phyloP scores from a whole-genome alignment of 192 early-diverging fungal genomes.

The Mortierella hygrophila region DNA sequence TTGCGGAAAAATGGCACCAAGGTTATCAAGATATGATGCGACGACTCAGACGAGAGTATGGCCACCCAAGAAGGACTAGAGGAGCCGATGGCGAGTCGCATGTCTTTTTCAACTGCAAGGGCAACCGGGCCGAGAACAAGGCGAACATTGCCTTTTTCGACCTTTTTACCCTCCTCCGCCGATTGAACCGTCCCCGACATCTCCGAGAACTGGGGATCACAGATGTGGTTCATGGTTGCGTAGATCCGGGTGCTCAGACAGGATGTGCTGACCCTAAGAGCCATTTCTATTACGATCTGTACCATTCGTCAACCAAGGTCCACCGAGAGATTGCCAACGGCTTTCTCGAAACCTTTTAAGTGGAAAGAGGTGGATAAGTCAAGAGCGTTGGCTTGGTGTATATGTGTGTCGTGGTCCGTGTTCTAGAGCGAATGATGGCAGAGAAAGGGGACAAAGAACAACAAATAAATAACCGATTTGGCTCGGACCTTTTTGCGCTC shows the following conservation, averaged over 20 bases:
- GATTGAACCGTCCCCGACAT: not conserved
- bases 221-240: conserved; percentile 35
- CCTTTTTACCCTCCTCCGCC: conserved; percentile 1
- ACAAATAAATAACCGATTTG: not conserved
- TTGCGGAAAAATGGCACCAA: conserved; percentile 17
- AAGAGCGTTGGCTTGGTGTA: not conserved
- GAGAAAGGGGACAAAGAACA: not conserved
- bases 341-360: conserved; percentile 11
- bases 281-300: conserved; percentile 35
- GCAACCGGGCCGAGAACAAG: not conserved
- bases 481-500: not conserved
- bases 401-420: not conserved
- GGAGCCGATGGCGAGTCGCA: not conserved
- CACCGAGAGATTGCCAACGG: conserved; percentile 34
- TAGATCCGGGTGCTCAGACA: conserved; percentile 5
- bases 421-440: too few species aligned
- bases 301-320: conserved; percentile 36
- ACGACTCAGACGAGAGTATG: conserved; percentile 14
- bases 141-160: conserved; percentile 42
- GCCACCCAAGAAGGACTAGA: not conserved
- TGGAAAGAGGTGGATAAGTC: not conserved
- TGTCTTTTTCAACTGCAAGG: conserved; percentile 11
- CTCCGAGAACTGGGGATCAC: conserved; percentile 27
- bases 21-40: conserved; percentile 31
- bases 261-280: conserved; percentile 17